phyloP scores from a whole-genome alignment of 805 yeast species.

The Komagataella populi region DNA sequence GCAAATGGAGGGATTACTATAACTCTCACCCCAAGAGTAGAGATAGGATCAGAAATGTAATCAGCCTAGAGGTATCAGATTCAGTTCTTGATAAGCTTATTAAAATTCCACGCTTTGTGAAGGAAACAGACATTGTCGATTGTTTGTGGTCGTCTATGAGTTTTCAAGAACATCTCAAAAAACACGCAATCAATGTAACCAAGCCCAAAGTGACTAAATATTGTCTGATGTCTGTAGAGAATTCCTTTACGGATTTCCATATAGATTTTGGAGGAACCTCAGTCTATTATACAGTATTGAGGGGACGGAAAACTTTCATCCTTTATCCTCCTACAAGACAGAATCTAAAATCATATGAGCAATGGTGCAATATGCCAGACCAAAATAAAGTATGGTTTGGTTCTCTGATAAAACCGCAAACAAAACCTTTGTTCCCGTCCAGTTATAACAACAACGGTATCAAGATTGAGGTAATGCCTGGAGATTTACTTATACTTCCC shows the following conservation, averaged over 20 bases:
- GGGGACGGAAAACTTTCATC: conserved; percentile 64
- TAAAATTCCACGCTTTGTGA: conserved; percentile 53
- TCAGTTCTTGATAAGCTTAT: conserved; percentile 34
- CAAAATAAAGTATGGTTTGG: conserved; percentile 59
- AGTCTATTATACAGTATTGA: conserved; percentile 71
- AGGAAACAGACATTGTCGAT: conserved; percentile 54
- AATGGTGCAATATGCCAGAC: conserved; percentile 59
- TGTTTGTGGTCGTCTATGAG: conserved; percentile 36
- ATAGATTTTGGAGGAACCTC: conserved; percentile 89
- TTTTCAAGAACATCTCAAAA: neutral
- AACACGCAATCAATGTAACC: conserved; percentile 7
- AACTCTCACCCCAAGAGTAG: conserved; percentile 26
- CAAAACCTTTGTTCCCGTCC: conserved; percentile 8
- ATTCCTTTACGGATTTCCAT: conserved; percentile 82
- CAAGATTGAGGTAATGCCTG: conserved; percentile 24
- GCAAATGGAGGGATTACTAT: conserved; percentile 66
- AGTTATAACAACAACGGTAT: conserved; percentile 20
- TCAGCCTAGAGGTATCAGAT: conserved; percentile 65
- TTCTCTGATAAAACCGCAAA: conserved; percentile 21
- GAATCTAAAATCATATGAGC: conserved; percentile 47
- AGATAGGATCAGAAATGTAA: conserved; percentile 65
- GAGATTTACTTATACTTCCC: conserved; percentile 74
- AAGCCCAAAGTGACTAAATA: conserved; percentile 61
- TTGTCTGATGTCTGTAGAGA: conserved; percentile 72
- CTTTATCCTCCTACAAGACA: conserved; percentile 64